Evolutionary conservation across 176 grass and related monocot genomes (phyloP).

Genomic region (Musa schizocarpa): DNA sequence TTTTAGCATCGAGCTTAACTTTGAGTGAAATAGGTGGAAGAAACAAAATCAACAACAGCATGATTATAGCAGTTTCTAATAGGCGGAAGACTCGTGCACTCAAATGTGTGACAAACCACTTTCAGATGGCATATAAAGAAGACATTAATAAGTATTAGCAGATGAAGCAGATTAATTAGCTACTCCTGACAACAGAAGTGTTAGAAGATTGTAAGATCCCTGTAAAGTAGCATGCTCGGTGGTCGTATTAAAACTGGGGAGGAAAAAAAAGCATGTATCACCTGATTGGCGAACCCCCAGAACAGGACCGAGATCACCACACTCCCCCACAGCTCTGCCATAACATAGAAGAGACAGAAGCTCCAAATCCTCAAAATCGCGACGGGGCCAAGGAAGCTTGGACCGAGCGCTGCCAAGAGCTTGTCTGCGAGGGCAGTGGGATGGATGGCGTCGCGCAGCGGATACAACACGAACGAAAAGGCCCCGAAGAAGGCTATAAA

Average conservation of each 20-base stretch:
- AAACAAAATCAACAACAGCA: not conserved
- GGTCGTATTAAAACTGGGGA: not conserved
- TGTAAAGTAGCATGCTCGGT: not conserved
- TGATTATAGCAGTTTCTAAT: no score
- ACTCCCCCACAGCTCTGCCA: conserved; percentile 97
- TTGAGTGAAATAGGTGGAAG: not conserved
- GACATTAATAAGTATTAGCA: not conserved
- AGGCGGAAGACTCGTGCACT: no score
- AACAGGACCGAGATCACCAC: conserved; percentile 95
- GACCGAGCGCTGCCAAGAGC: conserved; percentile 52
- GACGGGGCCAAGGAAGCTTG: conserved; percentile 73
- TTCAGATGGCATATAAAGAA: not conserved
- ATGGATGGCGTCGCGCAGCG: conserved; percentile 71
- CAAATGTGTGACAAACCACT: no score
- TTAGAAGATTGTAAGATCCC: not conserved
- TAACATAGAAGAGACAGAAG: conserved; percentile 96
- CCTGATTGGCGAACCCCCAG: conserved; percentile 95
- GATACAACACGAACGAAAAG: conserved; percentile 75
- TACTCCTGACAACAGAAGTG: not conserved
- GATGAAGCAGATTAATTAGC: not conserved
- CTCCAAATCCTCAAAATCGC: conserved; percentile 90
- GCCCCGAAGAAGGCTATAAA: conserved; percentile 92
- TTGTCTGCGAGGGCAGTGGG: conserved; percentile 69
- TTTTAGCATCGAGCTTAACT: no score
- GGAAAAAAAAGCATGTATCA: conserved; percentile 14